Base-by-base conservation (phyloP, 2,329 filamentous ascomycete species). In the Tolypocladium guangdongense region DNA sequence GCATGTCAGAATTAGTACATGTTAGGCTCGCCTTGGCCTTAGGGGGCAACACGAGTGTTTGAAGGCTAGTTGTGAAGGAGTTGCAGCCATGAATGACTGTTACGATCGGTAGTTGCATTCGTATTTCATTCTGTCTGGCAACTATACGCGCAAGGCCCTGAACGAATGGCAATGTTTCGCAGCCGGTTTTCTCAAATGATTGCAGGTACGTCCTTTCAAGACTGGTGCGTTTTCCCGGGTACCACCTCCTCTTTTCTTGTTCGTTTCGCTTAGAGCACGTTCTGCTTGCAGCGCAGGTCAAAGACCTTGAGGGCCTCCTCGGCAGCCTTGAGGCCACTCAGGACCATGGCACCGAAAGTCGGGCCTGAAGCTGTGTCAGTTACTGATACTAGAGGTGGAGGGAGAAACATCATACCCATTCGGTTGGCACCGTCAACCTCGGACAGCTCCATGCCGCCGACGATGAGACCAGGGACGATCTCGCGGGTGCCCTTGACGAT, bases 401-500 rank as follows among this genome's bases (percentile, higher is more conserved):
- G 7, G 6, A 1, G 16, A 20, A 22, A 4, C 1, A 10, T 57
- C 70, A 55, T 63, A 67, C 85, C 91, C 90, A 96, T 96, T 52
- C 90, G 82, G 74, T 95, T 95, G 57, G 89, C 88, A 20, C 90
- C 90, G 64, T 96, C 90, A 35, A 95, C 84, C 72, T 96, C 90
- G 55, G 84, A 88, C 60, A 96, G 76, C 71, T 96, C 90, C 90
- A 96, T 96, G 39, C 90, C 91, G 52, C 90, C 91, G n/a, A 95
- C 87, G 63, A 96, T 90, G 58, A 96, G 75, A 32, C 91, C 90
- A 7, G 89, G 89, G 16, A 90, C 83, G 56, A 96, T 80, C 76
- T 96, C 90, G 56, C 90, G 84, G 7, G 90, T 96, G 60, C 86
- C 79, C 78, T 93, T 95, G 68, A 96, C 90, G 62, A 96, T 96